Evolutionary conservation across 257 asterid species (phyloP).

Genomic region (Salvia hispanica): DNA sequence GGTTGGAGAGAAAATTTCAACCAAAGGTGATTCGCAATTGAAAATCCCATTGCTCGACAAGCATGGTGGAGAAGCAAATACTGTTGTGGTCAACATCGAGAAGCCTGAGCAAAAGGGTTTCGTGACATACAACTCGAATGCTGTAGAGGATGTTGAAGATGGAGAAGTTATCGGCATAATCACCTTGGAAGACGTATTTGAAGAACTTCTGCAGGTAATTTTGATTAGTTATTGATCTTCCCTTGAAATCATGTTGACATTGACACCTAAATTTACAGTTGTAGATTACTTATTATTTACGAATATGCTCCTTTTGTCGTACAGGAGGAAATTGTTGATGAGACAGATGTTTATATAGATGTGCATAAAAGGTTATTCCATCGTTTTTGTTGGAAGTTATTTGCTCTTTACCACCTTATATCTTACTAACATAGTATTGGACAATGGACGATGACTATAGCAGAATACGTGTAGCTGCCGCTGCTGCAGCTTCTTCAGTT

Average conservation of each 20-base stretch:
- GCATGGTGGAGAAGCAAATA: conserved; percentile 40
- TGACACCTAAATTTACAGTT: not conserved
- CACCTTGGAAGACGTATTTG: conserved; percentile 96
- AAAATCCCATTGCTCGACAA: conserved; percentile 58
- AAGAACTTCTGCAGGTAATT: conserved; percentile 92
- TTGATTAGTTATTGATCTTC: not conserved
- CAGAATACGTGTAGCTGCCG: conserved; percentile 96
- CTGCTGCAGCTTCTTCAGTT: conserved; percentile 90
- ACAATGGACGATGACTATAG: not conserved
- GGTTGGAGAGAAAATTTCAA: conserved; percentile 31
- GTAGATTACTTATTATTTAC: no score
- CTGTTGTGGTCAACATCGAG: conserved; percentile 58
- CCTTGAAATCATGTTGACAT: not conserved
- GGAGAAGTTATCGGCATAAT: conserved; percentile 97
- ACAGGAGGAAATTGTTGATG: conserved; percentile 98
- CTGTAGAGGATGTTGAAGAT: conserved; percentile 62
- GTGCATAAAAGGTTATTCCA: conserved; percentile 81
- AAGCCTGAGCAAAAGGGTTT: conserved; percentile 55
- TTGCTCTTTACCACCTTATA: not conserved
- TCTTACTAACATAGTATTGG: no score
- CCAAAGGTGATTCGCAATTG: conserved; percentile 48
- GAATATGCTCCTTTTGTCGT: not conserved
- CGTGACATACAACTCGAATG: conserved; percentile 34
- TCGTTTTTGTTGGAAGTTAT: not conserved
- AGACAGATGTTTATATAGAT: conserved; percentile 88